Conservation (phyloP, 2,329 filamentous ascomycete genomes). For the Fusarium poae region DNA sequence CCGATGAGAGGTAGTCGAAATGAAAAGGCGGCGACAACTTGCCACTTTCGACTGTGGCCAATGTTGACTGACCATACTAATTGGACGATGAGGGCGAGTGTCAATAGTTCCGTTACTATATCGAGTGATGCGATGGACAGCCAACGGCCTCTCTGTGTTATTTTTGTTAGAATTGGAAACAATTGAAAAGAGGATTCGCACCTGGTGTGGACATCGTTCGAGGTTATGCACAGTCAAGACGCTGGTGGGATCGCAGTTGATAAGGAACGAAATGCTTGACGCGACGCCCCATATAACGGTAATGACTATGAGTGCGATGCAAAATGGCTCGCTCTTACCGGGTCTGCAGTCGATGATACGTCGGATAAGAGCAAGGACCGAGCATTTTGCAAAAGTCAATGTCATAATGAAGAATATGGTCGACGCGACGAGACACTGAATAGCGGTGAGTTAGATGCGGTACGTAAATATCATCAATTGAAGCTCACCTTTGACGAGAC, state of each 20-base stretch:
- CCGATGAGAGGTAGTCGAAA: constrained; percentile 43
- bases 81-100: constrained; percentile 29
- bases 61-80: constrained; percentile 36
- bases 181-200: not conserved
- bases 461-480: rapidly evolving
- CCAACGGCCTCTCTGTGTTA: constrained; percentile 20
- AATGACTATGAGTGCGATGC: constrained; percentile 24
- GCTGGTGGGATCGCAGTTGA: constrained; percentile 16
- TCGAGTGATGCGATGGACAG: constrained; percentile 28
- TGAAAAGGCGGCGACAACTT: constrained; percentile 37
- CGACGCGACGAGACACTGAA: constrained; percentile 27
- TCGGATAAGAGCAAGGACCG: constrained; percentile 39
- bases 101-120: constrained; percentile 26
- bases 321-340: constrained; percentile 27
- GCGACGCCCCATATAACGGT: constrained; percentile 27
- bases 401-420: constrained; percentile 23
- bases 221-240: constrained; percentile 21
- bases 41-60: constrained; percentile 30
- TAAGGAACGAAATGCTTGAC: constrained; percentile 22
- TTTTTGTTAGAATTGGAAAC: not conserved
- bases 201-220: constrained; percentile 34
- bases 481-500: constrained; percentile 25
- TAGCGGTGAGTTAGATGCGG: rapidly evolving
- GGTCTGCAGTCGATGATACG: constrained; percentile 39
- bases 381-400: constrained; percentile 34